Evolutionary conservation across 495 filamentous ascomycete genomes (phyloP).

Genomic region (Xylaria bambusicola): DNA sequence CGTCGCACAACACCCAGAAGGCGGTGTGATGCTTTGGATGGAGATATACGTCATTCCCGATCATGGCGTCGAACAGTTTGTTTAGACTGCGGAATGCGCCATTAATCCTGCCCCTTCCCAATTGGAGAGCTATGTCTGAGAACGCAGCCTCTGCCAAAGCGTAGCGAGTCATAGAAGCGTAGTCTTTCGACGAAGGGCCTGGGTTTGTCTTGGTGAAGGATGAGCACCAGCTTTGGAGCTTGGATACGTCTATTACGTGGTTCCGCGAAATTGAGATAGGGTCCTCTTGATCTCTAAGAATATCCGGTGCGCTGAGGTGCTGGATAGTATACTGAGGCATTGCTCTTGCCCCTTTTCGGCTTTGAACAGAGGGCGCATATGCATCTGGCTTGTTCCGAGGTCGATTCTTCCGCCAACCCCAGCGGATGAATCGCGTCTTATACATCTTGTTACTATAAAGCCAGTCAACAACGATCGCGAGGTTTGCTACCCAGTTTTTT

Average conservation of each 20-base stretch:
- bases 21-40: not conserved
- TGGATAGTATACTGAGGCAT: not conserved
- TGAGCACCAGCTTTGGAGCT: slow-evolving; percentile 1
- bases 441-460: slow-evolving; percentile 5
- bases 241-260: not conserved
- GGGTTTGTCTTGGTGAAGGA: not conserved
- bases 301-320: not conserved
- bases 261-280: slow-evolving; percentile 1
- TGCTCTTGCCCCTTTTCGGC: not conserved
- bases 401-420: slow-evolving; percentile 5
- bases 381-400: not conserved
- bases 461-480: not conserved
- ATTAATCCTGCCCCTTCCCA: not conserved
- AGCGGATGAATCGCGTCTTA: not conserved
- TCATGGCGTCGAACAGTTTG: slow-evolving; percentile 4
- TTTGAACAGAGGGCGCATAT: not conserved
- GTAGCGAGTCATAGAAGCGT: not conserved
- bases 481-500: not conserved
- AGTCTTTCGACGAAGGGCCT: no score
- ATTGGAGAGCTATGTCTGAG: not conserved
- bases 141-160: not conserved
- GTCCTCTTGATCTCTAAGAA: not conserved
- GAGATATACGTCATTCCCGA: not conserved
- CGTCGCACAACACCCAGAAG: slow-evolving; percentile 3
- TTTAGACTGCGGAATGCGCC: slow-evolving; percentile 1